Evolutionary conservation across 2,329 filamentous ascomycete genomes (phyloP).

Genomic region (Cytospora paraplurivora): DNA sequence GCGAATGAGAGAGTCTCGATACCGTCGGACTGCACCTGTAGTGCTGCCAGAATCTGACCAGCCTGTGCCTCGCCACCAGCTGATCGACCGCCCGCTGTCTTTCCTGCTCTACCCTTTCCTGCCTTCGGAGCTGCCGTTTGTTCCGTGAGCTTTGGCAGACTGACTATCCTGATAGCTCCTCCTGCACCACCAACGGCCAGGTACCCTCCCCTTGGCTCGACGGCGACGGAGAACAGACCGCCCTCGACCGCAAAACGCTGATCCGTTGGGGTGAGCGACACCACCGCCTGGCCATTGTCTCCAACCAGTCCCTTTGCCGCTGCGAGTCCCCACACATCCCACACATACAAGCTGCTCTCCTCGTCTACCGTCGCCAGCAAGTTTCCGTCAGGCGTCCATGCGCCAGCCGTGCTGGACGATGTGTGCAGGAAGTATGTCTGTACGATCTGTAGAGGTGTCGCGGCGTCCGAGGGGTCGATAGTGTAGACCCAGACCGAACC

Average conservation of each 20-base stretch:
- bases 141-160: conserved; percentile 66
- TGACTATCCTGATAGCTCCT: conserved; percentile 82
- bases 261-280: conserved; percentile 77
- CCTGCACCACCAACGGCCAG: conserved; percentile 86
- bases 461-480: conserved; percentile 66
- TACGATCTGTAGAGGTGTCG: conserved; percentile 72
- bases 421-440: conserved; percentile 94
- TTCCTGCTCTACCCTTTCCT: conserved; percentile 31
- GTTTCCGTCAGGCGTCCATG: conserved; percentile 86
- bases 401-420: conserved; percentile 80
- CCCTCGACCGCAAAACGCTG: conserved; percentile 91
- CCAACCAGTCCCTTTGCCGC: conserved; percentile 56
- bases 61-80: conserved; percentile 39
- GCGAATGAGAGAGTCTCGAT: conserved; percentile 78
- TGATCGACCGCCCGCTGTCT: conserved; percentile 33
- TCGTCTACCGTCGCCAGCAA: conserved; percentile 87
- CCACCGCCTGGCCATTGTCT: conserved; percentile 64
- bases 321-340: conserved; percentile 84
- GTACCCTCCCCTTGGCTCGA: conserved; percentile 78
- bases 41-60: conserved; percentile 73
- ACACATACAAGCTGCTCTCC: conserved; percentile 86
- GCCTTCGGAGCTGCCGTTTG: conserved; percentile 26
- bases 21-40: conserved; percentile 74
- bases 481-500: conserved; percentile 95
- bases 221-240: conserved; percentile 83